phyloP scores from a whole-genome alignment of 805 yeast genomes.

The Kluyveromyces siamensis region DNA sequence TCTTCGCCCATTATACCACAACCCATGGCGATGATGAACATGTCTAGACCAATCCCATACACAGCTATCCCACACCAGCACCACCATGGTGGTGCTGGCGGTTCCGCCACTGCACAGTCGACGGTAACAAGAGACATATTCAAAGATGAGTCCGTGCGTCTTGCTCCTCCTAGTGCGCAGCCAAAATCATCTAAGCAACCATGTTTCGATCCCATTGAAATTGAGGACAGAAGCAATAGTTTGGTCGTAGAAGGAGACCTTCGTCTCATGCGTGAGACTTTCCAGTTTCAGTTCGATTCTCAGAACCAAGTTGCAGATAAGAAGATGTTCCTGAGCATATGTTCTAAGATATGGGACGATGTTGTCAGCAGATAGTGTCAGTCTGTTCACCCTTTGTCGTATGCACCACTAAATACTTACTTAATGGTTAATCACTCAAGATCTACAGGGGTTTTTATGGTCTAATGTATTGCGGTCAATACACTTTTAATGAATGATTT shows the following conservation, averaged over 20 bases:
- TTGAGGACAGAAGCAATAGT: constrained; percentile 1
- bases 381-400: too few relatives aligned
- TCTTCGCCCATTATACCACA: not conserved
- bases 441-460: too few relatives aligned
- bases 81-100: not conserved
- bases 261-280: constrained; percentile 16
- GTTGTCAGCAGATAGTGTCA: constrained; percentile 4
- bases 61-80: not conserved
- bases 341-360: constrained; percentile 29
- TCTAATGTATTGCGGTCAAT: too few relatives aligned
- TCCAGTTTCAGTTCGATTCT: constrained; percentile 20
- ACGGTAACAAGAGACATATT: constrained; percentile 5
- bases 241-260: constrained; percentile 19
- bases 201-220: constrained; percentile 1
- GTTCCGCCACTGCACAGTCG: not conserved
- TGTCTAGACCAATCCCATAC: not conserved
- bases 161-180: constrained; percentile 7
- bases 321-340: constrained; percentile 26
- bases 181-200: constrained; percentile 7
- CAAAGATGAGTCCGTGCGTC: constrained; percentile 4
- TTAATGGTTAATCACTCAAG: too few relatives aligned
- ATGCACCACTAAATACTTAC: too few relatives aligned
- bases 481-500: too few relatives aligned
- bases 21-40: not conserved
- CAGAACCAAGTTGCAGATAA: constrained; percentile 17